A percentile compares a stretch with the other conserved stretches of the same genome.
Conservation (phyloP, 1,284 basidiomycete genomes). For the Phlebopus sp. region DNA sequence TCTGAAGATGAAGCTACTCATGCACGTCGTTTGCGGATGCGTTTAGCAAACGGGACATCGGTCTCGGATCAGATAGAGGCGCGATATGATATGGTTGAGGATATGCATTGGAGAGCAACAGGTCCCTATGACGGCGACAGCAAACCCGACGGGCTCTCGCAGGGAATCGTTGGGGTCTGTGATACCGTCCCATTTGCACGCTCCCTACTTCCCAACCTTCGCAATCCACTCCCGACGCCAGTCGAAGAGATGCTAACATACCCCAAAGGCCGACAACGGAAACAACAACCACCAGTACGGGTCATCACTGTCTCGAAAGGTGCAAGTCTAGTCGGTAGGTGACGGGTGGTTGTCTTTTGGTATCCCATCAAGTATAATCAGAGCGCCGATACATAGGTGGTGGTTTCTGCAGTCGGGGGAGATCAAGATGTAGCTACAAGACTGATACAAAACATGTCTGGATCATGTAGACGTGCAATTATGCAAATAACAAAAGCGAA, state of each 20-base stretch:
- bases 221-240: conserved; percentile 51
- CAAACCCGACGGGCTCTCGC: conserved; percentile 21
- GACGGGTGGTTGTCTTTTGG: conserved; percentile 9
- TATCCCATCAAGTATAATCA: too few relatives aligned
- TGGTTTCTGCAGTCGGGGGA: too few relatives aligned
- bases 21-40: conserved; percentile 29
- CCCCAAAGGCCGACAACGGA: conserved; percentile 14
- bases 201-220: conserved; percentile 15
- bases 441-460: too few relatives aligned
- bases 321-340: conserved; percentile 37
- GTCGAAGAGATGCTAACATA: conserved; percentile 43
- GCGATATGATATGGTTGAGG: conserved; percentile 24
- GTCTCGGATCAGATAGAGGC: conserved; percentile 14
- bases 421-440: too few relatives aligned
- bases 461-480: too few relatives aligned
- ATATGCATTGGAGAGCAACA: conserved; percentile 29
- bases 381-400: too few relatives aligned
- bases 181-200: conserved; percentile 18
- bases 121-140: conserved; percentile 23
- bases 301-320: conserved; percentile 29
- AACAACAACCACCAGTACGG: conserved; percentile 7
- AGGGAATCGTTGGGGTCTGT: conserved; percentile 18
- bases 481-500: too few relatives aligned
- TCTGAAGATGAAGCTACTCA: conserved; percentile 37
- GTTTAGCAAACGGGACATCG: conserved; percentile 20